Conservation (phyloP, 2,329 filamentous ascomycete species). For the Verticillium klebahnii region DNA sequence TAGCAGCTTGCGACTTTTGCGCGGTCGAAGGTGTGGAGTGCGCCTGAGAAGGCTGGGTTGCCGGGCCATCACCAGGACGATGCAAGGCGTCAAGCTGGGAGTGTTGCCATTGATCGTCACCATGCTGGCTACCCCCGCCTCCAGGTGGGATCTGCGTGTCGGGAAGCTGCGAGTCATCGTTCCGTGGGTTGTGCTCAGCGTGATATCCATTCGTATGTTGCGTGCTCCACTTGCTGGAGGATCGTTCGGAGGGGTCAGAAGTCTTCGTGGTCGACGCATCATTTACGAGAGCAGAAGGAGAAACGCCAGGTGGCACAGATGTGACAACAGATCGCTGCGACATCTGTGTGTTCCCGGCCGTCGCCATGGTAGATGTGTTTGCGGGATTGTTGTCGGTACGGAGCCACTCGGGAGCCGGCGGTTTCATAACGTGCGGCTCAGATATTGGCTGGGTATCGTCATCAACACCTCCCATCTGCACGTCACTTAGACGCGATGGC, state of each 20-base stretch:
- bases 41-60: slow-evolving; percentile 28
- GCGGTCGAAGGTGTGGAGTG: slow-evolving; percentile 20
- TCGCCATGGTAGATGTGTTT: slow-evolving; percentile 34
- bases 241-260: slow-evolving; percentile 62
- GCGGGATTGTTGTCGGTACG: slow-evolving; percentile 15
- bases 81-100: slow-evolving; percentile 52
- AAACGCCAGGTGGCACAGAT: slow-evolving; percentile 51
- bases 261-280: slow-evolving; percentile 95
- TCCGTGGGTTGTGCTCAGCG: slow-evolving; percentile 33
- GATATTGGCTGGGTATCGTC: slow-evolving; percentile 42
- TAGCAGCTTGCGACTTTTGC: slow-evolving; percentile 25
- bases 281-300: slow-evolving; percentile 61
- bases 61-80: slow-evolving; percentile 22
- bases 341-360: slow-evolving; percentile 48
- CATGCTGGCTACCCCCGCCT: slow-evolving; percentile 29
- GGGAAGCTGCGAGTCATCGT: slow-evolving; percentile 38
- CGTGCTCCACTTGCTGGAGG: slow-evolving; percentile 62
- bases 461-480: slow-evolving; percentile 57
- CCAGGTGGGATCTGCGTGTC: slow-evolving; percentile 45
- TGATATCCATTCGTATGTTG: slow-evolving; percentile 67
- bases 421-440: slow-evolving; percentile 42
- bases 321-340: slow-evolving; percentile 62
- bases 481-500: slow-evolving; percentile 46
- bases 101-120: slow-evolving; percentile 50
- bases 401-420: slow-evolving; percentile 32